phyloP scores from a whole-genome alignment of 352 stramenopile species.

The Phytophthora multivora region DNA sequence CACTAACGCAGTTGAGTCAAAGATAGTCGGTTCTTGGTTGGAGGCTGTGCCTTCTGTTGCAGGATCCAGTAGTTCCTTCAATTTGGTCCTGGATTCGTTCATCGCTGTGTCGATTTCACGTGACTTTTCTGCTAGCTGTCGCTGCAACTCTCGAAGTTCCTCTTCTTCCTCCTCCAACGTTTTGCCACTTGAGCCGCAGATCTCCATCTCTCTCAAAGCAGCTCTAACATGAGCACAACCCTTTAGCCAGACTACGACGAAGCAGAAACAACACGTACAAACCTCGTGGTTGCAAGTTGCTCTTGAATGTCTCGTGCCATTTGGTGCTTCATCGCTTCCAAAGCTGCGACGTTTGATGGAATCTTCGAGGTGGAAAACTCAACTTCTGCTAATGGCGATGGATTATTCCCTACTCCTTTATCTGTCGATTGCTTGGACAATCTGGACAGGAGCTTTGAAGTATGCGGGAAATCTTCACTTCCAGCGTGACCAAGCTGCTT shows the following conservation, averaged over 20 bases:
- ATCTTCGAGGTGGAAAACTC: neutral
- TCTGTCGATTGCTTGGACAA: constrained; percentile 6
- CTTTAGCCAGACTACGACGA: neutral
- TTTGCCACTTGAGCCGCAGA: constrained; percentile 25
- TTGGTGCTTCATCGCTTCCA: constrained; percentile 43
- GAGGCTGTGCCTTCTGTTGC: neutral
- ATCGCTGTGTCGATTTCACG: constrained; percentile 26
- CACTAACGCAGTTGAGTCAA: constrained; percentile 32
- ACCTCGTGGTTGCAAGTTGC: constrained; percentile 60
- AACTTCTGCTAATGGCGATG: neutral
- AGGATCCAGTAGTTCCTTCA: constrained; percentile 22
- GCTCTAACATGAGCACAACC: constrained; percentile 19
- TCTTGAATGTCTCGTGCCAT: constrained; percentile 48
- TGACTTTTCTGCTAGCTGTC: constrained; percentile 15
- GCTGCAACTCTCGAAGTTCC: constrained; percentile 26
- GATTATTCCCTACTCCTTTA: neutral
- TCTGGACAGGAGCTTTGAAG: constrained; percentile 25
- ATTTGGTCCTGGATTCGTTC: constrained; percentile 28
- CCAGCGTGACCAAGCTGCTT: neutral
- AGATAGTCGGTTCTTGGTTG: constrained; percentile 30
- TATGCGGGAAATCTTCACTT: constrained; percentile 13
- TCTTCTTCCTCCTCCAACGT: constrained; percentile 36
- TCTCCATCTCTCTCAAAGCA: constrained; percentile 45
- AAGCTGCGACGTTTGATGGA: constrained; percentile 35
- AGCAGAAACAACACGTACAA: constrained; percentile 1